These are phyloP conservation scores for Tympanopsis confertula DNA, from an alignment of 2,329 filamentous ascomycete species.

Conservation along the genomic window DNA sequence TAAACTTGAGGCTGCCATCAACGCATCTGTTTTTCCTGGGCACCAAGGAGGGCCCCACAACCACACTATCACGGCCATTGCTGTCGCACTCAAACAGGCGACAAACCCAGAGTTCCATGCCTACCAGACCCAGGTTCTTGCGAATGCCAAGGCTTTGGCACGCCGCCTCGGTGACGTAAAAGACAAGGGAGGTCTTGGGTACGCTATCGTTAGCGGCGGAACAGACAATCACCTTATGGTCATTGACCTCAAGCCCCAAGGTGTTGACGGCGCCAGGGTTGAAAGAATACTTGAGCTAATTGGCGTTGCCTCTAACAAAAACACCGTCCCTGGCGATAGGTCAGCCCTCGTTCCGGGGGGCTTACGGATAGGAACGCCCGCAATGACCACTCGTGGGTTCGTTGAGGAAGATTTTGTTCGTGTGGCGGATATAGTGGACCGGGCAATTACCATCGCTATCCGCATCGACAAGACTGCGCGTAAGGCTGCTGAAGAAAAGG, in stretches of 20 bases:
- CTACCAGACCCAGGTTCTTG: constrained; percentile 82
- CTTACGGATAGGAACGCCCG: constrained; percentile 85
- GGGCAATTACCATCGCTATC: constrained; percentile 67
- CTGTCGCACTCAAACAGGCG: constrained; percentile 89
- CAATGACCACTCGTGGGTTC: constrained; percentile 97
- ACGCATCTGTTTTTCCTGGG: constrained; percentile 91
- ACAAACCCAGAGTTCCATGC: constrained; percentile 79
- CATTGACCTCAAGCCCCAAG: constrained; percentile 78
- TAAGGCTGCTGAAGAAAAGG: constrained; percentile 55
- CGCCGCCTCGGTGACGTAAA: constrained; percentile 53
- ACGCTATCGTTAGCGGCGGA: constrained; percentile 83
- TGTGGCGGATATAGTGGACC: constrained; percentile 76
- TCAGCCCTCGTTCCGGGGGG: constrained; percentile 89
- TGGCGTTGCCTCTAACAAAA: constrained; percentile 97
- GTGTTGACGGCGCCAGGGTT: constrained; percentile 78
- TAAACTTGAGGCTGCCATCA: constrained; percentile 86
- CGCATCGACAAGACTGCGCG: constrained; percentile 63
- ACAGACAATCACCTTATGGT: constrained; percentile 97
- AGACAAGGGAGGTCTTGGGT: constrained; percentile 66
- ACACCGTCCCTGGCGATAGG: constrained; percentile 90
- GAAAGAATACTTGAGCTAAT: constrained; percentile 85
- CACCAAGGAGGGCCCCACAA: constrained; percentile 98
- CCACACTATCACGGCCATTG: constrained; percentile 92
- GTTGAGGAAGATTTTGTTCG: constrained; percentile 75
- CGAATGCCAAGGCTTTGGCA: constrained; percentile 82